A percentile compares a stretch with the other conserved stretches of the same genome.
Conservation (phyloP, 371 early-diverging fungal genomes). For the Apophysomyces sp. region DNA sequence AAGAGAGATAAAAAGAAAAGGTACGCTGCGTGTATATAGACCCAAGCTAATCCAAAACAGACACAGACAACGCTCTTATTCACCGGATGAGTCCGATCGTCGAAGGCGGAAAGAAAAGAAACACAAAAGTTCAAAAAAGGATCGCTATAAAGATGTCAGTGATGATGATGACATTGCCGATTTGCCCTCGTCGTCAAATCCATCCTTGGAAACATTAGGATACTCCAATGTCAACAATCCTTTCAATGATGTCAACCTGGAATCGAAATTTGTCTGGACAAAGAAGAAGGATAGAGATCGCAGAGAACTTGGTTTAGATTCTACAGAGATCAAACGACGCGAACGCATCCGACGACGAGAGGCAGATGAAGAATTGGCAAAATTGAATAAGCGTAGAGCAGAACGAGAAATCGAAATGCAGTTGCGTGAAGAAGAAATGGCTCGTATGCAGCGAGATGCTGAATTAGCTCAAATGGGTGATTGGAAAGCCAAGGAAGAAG, state of each 20-base stretch:
- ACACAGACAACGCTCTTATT: conserved; percentile 18
- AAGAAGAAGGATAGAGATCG: conserved; percentile 67
- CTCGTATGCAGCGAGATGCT: conserved; percentile 72
- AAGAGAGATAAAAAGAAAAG: not conserved
- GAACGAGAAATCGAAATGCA: conserved; percentile 83
- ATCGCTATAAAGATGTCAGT: conserved; percentile 9
- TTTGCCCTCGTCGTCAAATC: conserved; percentile 15
- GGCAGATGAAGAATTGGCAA: conserved; percentile 76
- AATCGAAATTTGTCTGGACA: conserved; percentile 87
- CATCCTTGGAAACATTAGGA: conserved; percentile 33
- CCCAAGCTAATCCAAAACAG: not conserved
- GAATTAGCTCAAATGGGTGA: conserved; percentile 91
- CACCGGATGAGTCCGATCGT: conserved; percentile 11
- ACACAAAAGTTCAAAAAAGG: conserved; percentile 15
- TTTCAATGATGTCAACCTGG: conserved; percentile 79
- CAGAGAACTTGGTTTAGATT: conserved; percentile 60
- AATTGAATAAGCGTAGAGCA: conserved; percentile 73
- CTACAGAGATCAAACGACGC: conserved; percentile 53
- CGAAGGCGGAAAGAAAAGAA: conserved; percentile 16
- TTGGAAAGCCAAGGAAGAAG: conserved; percentile 91
- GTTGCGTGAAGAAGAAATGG: conserved; percentile 80
- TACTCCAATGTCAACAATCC: conserved; percentile 82
- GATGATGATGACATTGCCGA: conserved; percentile 17
- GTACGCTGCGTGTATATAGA: not conserved
- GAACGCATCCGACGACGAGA: conserved; percentile 72